Evolutionary conservation across 1,139 yeast genomes (phyloP).

Genomic region (Geotrichum reessii): DNA sequence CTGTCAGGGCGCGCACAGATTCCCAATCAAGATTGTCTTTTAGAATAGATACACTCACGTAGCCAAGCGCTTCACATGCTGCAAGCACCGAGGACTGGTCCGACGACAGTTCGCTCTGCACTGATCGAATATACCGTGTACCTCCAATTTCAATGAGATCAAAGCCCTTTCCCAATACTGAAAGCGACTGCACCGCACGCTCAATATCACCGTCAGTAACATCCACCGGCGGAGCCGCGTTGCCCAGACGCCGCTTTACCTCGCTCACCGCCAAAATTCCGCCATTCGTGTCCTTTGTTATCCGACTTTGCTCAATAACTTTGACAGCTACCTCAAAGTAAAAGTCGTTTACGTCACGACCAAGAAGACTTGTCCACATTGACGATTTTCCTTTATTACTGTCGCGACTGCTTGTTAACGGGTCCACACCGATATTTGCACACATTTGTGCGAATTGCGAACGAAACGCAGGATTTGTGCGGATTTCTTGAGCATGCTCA

Average conservation of each 20-base stretch:
- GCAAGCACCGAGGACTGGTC: conserved; percentile 71
- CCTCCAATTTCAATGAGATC: conserved; percentile 40
- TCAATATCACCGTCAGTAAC: conserved; percentile 47
- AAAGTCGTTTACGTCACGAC: conserved; percentile 48
- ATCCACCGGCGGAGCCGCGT: conserved; percentile 33
- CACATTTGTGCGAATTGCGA: conserved; percentile 71
- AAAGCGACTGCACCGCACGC: conserved; percentile 43
- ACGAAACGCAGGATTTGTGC: conserved; percentile 58
- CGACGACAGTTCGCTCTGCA: conserved; percentile 48
- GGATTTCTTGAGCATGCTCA: conserved; percentile 61
- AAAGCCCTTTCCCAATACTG: conserved; percentile 45
- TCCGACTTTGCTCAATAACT: conserved; percentile 67
- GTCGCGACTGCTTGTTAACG: conserved; percentile 48
- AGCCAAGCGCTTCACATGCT: conserved; percentile 67
- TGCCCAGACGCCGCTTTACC: conserved; percentile 38
- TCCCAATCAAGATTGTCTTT: conserved; percentile 75
- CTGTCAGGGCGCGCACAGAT: conserved; percentile 51
- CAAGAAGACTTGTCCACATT: conserved; percentile 37
- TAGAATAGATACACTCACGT: conserved; percentile 56
- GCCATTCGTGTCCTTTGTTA: conserved; percentile 68
- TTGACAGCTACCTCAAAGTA: conserved; percentile 63
- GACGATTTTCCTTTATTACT: conserved; percentile 30
- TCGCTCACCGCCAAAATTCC: conserved; percentile 69
- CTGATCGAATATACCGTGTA: conserved; percentile 43
- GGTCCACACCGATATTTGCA: conserved; percentile 76